Percentiles rank a stretch among this genome's conserved stretches.
Conservation (phyloP, 257 asterid species). For the Thymus mandschuricus region DNA sequence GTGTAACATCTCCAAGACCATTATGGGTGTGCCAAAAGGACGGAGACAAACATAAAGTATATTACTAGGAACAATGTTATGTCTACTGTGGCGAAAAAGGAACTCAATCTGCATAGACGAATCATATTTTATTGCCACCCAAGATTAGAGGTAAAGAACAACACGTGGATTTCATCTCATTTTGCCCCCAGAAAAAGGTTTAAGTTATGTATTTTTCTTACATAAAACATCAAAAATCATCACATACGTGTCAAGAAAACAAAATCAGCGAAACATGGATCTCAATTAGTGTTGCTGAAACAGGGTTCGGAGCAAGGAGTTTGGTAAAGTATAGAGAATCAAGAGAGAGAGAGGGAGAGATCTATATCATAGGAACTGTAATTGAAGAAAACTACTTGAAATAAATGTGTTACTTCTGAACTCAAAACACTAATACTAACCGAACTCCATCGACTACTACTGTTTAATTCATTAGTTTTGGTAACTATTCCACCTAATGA, state of each 20-base stretch:
- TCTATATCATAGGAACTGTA: not conserved
- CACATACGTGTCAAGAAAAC: not conserved
- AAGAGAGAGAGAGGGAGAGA: conserved; percentile 1
- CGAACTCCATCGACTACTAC: not conserved
- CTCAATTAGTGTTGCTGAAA: not conserved
- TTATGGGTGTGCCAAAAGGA: not conserved
- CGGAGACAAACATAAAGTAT: not conserved
- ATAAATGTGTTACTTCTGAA: too few relatives aligned
- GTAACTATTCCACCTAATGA: not conserved
- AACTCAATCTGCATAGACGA: too few relatives aligned
- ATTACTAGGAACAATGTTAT: too few relatives aligned
- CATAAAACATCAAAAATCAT: not conserved
- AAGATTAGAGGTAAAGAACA: not conserved
- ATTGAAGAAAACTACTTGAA: not conserved
- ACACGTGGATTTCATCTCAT: not conserved
- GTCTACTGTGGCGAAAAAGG: too few relatives aligned
- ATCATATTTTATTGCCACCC: too few relatives aligned
- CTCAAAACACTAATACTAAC: not conserved
- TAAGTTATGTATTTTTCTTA: not conserved
- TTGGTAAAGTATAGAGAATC: not conserved
- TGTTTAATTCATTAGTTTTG: not conserved
- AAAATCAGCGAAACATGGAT: conserved; percentile 5
- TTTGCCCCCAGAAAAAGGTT: not conserved
- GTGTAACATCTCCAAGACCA: not conserved
- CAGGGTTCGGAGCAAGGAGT: not conserved